These are phyloP conservation scores for Lipomyces mesembrius DNA, from an alignment of 805 yeast species.

Conservation along the genomic window DNA sequence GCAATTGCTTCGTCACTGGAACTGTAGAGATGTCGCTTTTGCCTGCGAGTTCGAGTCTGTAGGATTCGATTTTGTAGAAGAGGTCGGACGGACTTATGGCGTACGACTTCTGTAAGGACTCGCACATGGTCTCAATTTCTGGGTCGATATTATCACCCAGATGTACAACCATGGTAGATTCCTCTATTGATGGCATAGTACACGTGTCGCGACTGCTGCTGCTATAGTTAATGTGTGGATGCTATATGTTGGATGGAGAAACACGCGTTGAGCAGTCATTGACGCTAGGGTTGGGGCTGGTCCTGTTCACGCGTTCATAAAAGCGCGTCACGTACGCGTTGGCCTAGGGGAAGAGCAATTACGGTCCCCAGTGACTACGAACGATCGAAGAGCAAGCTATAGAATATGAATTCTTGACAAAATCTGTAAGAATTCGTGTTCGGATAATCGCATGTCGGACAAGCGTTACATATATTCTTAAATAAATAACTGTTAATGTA, in stretches of 20 bases:
- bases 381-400: background rate
- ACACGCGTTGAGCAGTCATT: background rate
- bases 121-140: constrained; percentile 13
- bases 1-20: constrained; percentile 13
- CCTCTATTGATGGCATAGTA: constrained; percentile 18
- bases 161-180: constrained; percentile 1
- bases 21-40: constrained; percentile 3
- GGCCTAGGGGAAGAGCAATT: background rate
- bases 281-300: constrained; percentile 1
- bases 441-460: too few species aligned
- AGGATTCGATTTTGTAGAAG: constrained; percentile 29
- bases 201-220: background rate
- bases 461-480: background rate
- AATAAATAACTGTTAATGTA: background rate
- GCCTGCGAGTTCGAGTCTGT: constrained; percentile 12
- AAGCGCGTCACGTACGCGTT: background rate
- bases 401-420: background rate
- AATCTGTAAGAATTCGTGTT: background rate
- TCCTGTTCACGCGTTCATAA: background rate
- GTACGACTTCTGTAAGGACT: constrained; percentile 21
- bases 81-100: constrained; percentile 23
- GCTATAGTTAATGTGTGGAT: background rate
- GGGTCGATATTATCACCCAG: constrained; percentile 8
- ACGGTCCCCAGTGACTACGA: background rate
- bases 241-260: background rate